Evolutionary conservation across 2,329 filamentous ascomycete species (phyloP), one percentile per base, ranked within the genome.

Genomic region (Epichloe bromicola): DNA sequence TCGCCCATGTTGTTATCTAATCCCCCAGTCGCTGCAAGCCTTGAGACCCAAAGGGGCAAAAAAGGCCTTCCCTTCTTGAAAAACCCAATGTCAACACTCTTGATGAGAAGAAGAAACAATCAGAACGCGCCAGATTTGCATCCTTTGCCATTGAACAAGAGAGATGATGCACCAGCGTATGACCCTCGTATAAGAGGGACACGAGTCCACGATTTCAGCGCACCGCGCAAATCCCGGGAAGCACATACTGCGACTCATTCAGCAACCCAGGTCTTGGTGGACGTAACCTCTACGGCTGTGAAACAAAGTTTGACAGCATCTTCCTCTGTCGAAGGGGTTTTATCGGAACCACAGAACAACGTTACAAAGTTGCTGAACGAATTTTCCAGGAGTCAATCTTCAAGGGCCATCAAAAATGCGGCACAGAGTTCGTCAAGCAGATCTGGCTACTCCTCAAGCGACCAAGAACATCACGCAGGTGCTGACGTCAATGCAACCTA

Each of bases 131-230:
- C 71, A 1, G 74, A 76, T 43, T 52, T 73, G 3, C 59, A 61
- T 1, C 67, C 71, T 1, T 58, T 74, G 20, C 68, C 74, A 0
- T 57, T 73, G 30, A 57, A 67, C 44, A 64, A 67, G 20, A 61
- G 63, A 7, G 57, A 63, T 0, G 70, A 72, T 14, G 74, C 75
- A 57, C 70, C 72, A 5, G 63, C 66, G 19, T 82, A 83, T 57
- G 80, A 84, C 57, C 80, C 80, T 17, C 73, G 79, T 10, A 85
- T 85, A 55, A 74, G 73, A 59, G 82, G 78, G 46, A 85, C 77
- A 7, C 71, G 74, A 45, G 74, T 83, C 47, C 82, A 85, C 60
- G 82, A 81, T 62, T 85, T 83, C 58, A 83, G 79, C 59, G 79
- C 77, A 0, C 80, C 80, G 1, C 69, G 79, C 47, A 72, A 52